Conservation (phyloP, 2,329 filamentous ascomycete species). For the Colletotrichum lupini region DNA sequence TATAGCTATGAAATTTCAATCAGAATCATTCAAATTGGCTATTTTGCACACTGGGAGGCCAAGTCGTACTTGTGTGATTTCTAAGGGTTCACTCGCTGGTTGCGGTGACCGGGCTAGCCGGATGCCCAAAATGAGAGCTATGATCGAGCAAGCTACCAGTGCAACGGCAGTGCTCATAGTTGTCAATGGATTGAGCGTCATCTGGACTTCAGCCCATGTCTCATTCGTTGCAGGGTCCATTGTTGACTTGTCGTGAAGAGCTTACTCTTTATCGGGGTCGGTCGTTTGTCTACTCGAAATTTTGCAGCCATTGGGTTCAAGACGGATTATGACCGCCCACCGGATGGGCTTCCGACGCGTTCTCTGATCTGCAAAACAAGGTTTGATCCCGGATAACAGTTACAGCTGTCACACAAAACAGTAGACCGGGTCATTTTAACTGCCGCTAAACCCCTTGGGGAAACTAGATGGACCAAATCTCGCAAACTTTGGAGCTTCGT, state of each 20-base stretch:
- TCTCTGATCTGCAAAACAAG: not conserved
- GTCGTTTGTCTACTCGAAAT: too few species aligned
- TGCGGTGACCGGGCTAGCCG: not conserved
- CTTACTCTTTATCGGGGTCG: not conserved
- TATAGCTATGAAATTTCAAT: not conserved
- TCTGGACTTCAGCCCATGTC: not conserved
- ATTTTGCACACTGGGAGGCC: not conserved
- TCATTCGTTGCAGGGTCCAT: not conserved
- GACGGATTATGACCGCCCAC: not conserved
- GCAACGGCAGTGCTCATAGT: not conserved
- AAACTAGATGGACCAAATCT: constrained; percentile 21
- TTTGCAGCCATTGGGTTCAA: not conserved
- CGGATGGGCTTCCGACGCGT: not conserved
- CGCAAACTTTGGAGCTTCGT: not conserved
- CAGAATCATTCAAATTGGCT: not conserved
- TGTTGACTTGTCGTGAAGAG: too few species aligned
- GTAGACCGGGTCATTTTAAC: not conserved
- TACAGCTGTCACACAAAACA: not conserved
- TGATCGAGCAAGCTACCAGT: not conserved
- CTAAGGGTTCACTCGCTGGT: not conserved
- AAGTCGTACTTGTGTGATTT: constrained; percentile 11
- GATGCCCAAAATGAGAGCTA: not conserved
- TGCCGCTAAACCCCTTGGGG: constrained; percentile 12
- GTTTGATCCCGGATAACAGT: not conserved
- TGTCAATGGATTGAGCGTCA: not conserved